Evolutionary conservation across 2,329 filamentous ascomycete species (phyloP).

Genomic region (Trichoderma polysporum): DNA sequence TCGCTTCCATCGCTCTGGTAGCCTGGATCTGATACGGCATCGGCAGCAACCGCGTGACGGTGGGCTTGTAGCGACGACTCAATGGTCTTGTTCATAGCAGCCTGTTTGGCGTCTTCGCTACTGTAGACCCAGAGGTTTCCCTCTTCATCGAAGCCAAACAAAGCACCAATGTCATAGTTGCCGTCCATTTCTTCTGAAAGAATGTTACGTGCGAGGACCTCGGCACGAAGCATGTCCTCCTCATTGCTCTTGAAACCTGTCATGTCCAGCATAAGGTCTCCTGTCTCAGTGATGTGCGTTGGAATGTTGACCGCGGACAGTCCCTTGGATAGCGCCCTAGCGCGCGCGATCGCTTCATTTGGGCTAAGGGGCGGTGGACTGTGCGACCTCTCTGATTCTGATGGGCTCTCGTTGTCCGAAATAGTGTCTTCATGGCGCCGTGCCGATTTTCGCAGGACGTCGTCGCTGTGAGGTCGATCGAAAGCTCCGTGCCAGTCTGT

Average conservation of each 20-base stretch:
- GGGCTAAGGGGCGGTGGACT: conserved; percentile 74
- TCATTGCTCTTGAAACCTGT: conserved; percentile 93
- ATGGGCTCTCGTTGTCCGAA: conserved; percentile 39
- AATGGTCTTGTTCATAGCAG: conserved; percentile 68
- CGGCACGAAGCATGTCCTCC: conserved; percentile 85
- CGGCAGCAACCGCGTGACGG: conserved; percentile 59
- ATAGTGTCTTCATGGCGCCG: conserved; percentile 41
- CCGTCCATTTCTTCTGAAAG: conserved; percentile 90
- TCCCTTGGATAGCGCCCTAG: conserved; percentile 80
- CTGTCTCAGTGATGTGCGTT: conserved; percentile 84
- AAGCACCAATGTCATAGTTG: conserved; percentile 90
- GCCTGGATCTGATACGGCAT: conserved; percentile 87
- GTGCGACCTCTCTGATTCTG: conserved; percentile 59
- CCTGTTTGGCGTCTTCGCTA: conserved; percentile 92
- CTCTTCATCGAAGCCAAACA: conserved; percentile 92
- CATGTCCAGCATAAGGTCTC: conserved; percentile 98
- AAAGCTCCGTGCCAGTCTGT: conserved; percentile 51
- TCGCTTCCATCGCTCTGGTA: conserved; percentile 89
- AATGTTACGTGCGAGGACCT: conserved; percentile 90
- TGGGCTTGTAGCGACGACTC: conserved; percentile 49
- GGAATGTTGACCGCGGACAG: conserved; percentile 89
- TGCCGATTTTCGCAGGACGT: conserved; percentile 50
- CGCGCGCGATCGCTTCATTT: conserved; percentile 77
- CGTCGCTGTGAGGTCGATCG: conserved; percentile 54
- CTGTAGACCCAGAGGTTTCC: conserved; percentile 99